Percentiles rank a stretch among this genome's conserved stretches.
Conservation (phyloP, 192 early-diverging fungal species). For the Coemansia sp. region DNA sequence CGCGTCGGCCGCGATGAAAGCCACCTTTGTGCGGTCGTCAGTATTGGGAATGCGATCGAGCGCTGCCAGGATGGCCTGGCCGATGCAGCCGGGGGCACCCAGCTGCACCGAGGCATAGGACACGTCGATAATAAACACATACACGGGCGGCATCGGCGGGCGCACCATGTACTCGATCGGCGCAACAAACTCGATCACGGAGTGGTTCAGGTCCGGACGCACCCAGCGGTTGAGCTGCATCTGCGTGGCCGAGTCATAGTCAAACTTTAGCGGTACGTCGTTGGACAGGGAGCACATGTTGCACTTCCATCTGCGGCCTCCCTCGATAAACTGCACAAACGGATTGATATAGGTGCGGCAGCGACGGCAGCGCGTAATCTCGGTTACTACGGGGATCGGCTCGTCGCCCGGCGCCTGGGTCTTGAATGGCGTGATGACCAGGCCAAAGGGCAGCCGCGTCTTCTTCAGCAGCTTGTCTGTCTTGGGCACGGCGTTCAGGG, state of each 20-base stretch:
- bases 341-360: constrained; percentile 98
- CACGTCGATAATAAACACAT: constrained; percentile 93
- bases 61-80: constrained; percentile 73
- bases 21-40: constrained; percentile 86
- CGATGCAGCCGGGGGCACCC: constrained; percentile 76
- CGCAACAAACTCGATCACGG: constrained; percentile 91
- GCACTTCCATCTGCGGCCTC: constrained; percentile 94
- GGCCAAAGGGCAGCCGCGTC: constrained; percentile 83
- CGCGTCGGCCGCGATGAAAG: constrained; percentile 85
- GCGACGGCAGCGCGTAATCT: constrained; percentile 91
- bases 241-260: constrained; percentile 75
- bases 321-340: constrained; percentile 92
- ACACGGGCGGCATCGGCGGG: constrained; percentile 94
- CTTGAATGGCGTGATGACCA: constrained; percentile 83
- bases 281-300: constrained; percentile 92
- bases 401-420: constrained; percentile 47
- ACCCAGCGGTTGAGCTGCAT: constrained; percentile 79
- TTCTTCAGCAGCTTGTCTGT: constrained; percentile 79
- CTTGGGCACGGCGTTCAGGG: constrained; percentile 85
- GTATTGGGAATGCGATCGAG: constrained; percentile 83
- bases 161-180: constrained; percentile 97
- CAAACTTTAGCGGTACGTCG: constrained; percentile 77
- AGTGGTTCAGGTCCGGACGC: constrained; percentile 83
- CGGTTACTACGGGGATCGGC: constrained; percentile 83
- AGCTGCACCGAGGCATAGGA: constrained; percentile 85